Percentiles rank a stretch among this genome's conserved stretches.
Evolutionary conservation across 495 filamentous ascomycete species (phyloP).

Genomic region (Lasiosphaeria hispida): DNA sequence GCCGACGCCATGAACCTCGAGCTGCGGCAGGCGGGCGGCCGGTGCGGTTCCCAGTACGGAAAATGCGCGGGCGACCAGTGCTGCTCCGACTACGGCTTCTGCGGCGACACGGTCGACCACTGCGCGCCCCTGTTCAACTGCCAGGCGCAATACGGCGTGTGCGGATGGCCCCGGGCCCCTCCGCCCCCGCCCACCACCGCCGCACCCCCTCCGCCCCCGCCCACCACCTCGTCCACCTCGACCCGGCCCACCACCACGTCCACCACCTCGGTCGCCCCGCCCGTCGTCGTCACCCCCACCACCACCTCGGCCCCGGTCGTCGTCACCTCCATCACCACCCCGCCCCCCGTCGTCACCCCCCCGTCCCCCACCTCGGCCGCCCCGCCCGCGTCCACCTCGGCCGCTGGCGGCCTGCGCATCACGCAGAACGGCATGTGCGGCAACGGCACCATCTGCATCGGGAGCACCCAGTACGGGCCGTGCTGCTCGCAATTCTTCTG

Average conservation of each 20-base stretch:
- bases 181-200: conserved; percentile 13
- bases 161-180: conserved; percentile 29
- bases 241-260: conserved; percentile 14
- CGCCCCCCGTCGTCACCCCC: conserved; percentile 1
- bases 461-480: conserved; percentile 25
- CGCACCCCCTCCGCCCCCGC: neutral
- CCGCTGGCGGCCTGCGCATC: conserved; percentile 17
- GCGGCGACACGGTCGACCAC: conserved; percentile 46
- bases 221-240: conserved; percentile 16
- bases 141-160: conserved; percentile 44
- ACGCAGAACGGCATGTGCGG: conserved; percentile 36
- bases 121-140: conserved; percentile 50
- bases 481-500: conserved; percentile 50
- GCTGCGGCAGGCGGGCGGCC: conserved; percentile 19
- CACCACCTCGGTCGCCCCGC: conserved; percentile 2
- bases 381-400: conserved; percentile 4
- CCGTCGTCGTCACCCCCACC: neutral
- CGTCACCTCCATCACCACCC: neutral
- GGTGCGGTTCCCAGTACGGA: conserved; percentile 23
- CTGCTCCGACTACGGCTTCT: conserved; percentile 49
- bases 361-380: neutral
- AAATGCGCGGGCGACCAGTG: conserved; percentile 31
- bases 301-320: conserved; percentile 1
- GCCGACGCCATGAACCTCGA: conserved; percentile 13
- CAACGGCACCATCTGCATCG: conserved; percentile 35